Conservation (phyloP, 2,329 filamentous ascomycete genomes). For the Pseudocercospora eumusae region DNA sequence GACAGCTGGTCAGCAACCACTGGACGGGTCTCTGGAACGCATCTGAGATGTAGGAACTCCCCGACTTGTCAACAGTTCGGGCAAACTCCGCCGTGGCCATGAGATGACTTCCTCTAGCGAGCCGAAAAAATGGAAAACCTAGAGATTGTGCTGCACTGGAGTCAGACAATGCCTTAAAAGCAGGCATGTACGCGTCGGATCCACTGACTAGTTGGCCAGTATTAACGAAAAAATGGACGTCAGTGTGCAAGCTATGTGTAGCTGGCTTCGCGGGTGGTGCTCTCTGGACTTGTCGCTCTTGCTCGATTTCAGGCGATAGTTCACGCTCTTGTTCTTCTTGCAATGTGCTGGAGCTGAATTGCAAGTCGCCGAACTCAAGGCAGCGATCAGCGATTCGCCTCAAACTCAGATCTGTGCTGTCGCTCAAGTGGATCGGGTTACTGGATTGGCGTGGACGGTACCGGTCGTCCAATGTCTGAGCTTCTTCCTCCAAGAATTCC, state of each 20-base stretch:
- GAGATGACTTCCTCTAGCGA: conserved; percentile 21
- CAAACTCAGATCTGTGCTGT: conserved; percentile 31
- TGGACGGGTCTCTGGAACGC: conserved; percentile 56
- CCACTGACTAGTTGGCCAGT: conserved; percentile 38
- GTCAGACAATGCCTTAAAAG: conserved; percentile 16
- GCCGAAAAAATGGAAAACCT: conserved; percentile 3
- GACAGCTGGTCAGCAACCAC: conserved; percentile 52
- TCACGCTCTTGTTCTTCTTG: background rate
- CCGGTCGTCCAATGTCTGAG: conserved; percentile 53
- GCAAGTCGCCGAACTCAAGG: conserved; percentile 25
- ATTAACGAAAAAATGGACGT: conserved; percentile 47
- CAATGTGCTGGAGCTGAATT: conserved; percentile 30
- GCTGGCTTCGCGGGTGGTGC: conserved; percentile 47
- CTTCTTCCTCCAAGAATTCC: conserved; percentile 59
- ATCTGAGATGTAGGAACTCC: conserved; percentile 41
- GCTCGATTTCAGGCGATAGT: conserved; percentile 63
- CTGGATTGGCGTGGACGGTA: conserved; percentile 43
- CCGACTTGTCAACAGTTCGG: conserved; percentile 13
- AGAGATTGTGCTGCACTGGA: conserved; percentile 8
- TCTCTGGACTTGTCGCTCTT: conserved; percentile 57
- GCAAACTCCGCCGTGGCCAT: conserved; percentile 22
- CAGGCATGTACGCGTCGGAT: conserved; percentile 35
- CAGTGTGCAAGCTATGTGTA: conserved; percentile 47
- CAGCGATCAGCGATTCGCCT: conserved; percentile 33
- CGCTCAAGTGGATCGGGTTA: conserved; percentile 6